Evolutionary conservation across 2,329 filamentous ascomycete species (phyloP), one percentile per base, ranked within the genome.

Genomic region (Apiospora saccharicola): DNA sequence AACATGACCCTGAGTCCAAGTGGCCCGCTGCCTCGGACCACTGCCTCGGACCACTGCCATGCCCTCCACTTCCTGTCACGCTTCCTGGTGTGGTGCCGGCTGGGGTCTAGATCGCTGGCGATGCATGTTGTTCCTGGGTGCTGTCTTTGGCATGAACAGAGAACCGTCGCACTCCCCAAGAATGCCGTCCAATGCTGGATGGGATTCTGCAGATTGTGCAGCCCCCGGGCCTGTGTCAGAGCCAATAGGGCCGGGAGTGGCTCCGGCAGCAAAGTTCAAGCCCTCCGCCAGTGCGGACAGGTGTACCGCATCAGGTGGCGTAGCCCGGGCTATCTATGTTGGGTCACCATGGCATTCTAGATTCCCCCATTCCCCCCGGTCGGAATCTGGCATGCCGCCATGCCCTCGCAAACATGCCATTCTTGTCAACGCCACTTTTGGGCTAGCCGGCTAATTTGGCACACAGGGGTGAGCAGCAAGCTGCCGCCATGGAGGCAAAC

Each of bases 401-500:
- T 64, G 53, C 37, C 30, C 30, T 37, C 14, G 26, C 22, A 19
- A 5, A 4, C 53, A 37, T 41, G 57, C 57, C 12, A 41, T 64
- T 64, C 34, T 41, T 13, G 53, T 14, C 19, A 24, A 64, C 34
- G 57, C 57, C 57, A 64, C 30, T 47, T 68, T 4, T 13, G 30
- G 41, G 67, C n/a, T 46, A 47, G 24, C 67, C 46, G 67, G 44
- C 67, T 68, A 47, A 68, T 30, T 44, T 47, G 4, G 26, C n/a
- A 43, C 41, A 44, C 44, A 81, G 80, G 75, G 79, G 80, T 53
- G 80, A 81, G 72, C 79, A 79, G 71, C 78, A 79, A 69, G 80
- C 80, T 47, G 72, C 79, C 14, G 78, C 78, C 67, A 73, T 81
- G 46, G 80, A 81, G 72, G 78, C 78, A 49, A 79, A 76, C 51